Evolutionary conservation across 352 stramenopile species (phyloP), one percentile per base, ranked within the genome.

Genomic region (Nothophytophthora sp.): DNA sequence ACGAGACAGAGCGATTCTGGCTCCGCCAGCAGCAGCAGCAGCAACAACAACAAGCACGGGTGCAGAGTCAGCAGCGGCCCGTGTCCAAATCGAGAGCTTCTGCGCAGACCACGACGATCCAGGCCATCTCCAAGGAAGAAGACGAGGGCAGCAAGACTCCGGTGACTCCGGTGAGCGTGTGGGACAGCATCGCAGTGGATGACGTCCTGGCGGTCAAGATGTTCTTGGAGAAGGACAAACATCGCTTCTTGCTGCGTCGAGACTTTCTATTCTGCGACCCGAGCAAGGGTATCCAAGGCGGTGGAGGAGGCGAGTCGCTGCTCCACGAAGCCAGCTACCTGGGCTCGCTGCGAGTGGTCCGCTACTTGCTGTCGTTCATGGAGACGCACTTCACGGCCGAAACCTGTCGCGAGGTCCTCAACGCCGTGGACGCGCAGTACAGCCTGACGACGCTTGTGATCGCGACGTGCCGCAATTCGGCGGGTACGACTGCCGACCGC

Each of bases 401-500:
- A 35, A 55, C 49, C 11, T 52, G 62, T 15, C 50, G 49, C 0
- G 35, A 52, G n/a, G 59, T 50, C 11, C 60, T 86, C 20, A 81
- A 86, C 37, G 54, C 58, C 5, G 42, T 76, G 16, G 78, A 92
- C 50, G 84, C 78, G 0, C 46, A 69, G 22, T 70, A 73, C 45
- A 81, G 70, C 27, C 54, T 62, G 16, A 78, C 67, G 12, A 88
- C 81, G 0, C 65, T 78, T 0, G 55, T 92, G 49, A 65, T 92
- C n/a, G 76, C 74, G 3, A 59, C 65, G 0, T 92, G 81, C 16
- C 63, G 66, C n/a, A 72, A 72, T 19, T 71, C 51, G 7, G 29
- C 85, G 48, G 81, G 81, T 5, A 32, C 60, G 12, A 56, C 70
- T 12, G 47, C 45, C 2, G 50, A 73, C 11, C 74, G 76, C 0